Evolutionary conservation across 2,329 filamentous ascomycete species (phyloP).

Genomic region (Exophiala dermatitidis): DNA sequence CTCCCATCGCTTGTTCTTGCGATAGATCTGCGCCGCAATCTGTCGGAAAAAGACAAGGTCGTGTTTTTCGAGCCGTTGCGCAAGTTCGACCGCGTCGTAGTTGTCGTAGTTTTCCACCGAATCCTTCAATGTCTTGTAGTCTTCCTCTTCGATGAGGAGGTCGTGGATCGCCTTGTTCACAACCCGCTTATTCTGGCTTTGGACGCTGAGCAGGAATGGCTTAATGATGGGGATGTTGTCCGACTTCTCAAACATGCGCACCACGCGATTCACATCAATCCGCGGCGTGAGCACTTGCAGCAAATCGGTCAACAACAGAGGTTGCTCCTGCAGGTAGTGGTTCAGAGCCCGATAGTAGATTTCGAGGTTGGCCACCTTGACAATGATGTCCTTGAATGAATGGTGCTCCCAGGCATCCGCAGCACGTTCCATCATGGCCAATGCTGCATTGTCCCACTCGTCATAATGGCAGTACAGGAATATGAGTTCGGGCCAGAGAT

Average conservation of each 20-base stretch:
- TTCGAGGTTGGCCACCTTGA: conserved; percentile 97
- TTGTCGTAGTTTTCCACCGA: conserved; percentile 99
- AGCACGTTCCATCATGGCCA: conserved; percentile 96
- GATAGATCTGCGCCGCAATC: conserved; percentile 95
- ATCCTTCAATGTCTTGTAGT: conserved; percentile 96
- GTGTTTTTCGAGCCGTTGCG: conserved; percentile 88
- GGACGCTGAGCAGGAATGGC: conserved; percentile 94
- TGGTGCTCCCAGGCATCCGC: conserved; percentile 99
- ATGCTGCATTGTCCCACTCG: conserved; percentile 92
- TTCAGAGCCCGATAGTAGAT: conserved; percentile 97
- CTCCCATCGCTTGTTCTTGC: conserved; percentile 99
- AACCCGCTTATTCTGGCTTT: conserved; percentile 93
- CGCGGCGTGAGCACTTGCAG: conserved; percentile 85
- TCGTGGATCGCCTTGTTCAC: conserved; percentile 99
- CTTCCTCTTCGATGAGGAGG: conserved; percentile 93
- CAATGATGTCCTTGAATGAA: conserved; percentile 96
- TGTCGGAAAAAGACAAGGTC: conserved; percentile 99
- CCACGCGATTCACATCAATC: conserved; percentile 97
- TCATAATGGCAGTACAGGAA: conserved; percentile 99
- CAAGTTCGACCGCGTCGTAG: conserved; percentile 90
- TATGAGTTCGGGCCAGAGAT: conserved; percentile 93
- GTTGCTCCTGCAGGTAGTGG: conserved; percentile 97
- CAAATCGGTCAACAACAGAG: conserved; percentile 88
- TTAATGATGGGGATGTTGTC: conserved; percentile 98
- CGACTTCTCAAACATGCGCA: conserved; percentile 97